Evolutionary conservation across 202 grass and related monocot species (phyloP).

Genomic region (Eragrostis tef): DNA sequence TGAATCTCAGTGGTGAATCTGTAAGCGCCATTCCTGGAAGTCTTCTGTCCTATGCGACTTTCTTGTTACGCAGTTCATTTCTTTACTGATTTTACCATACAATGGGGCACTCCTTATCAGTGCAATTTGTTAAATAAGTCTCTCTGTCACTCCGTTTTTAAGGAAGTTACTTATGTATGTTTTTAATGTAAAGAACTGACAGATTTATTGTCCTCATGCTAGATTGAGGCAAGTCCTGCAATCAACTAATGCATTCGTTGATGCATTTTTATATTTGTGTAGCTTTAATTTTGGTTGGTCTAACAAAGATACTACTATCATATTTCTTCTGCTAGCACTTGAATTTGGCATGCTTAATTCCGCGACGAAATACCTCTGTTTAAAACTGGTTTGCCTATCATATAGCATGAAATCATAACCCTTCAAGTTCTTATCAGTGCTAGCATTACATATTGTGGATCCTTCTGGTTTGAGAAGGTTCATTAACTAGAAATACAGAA

Average conservation of each 20-base stretch:
- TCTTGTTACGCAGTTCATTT: background rate
- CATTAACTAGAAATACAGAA: constrained; percentile 14
- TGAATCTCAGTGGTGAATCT: constrained; percentile 99
- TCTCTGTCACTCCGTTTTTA: background rate
- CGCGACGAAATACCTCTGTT: background rate
- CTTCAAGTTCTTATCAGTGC: constrained; percentile 26
- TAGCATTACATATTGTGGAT: constrained; percentile 18
- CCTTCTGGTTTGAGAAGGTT: constrained; percentile 1
- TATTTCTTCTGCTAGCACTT: constrained; percentile 23
- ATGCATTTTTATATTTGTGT: background rate
- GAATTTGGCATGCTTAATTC: constrained; percentile 25
- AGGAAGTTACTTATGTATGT: background rate
- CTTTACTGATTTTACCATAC: background rate
- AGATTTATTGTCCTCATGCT: background rate
- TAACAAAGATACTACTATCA: background rate
- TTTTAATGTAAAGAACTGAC: background rate
- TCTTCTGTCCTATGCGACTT: background rate
- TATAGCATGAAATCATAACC: background rate
- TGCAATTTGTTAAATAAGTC: background rate
- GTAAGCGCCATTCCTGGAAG: constrained; percentile 55
- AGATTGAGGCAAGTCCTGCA: background rate
- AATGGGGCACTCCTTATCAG: background rate
- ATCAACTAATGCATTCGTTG: background rate
- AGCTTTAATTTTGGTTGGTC: constrained; percentile 5
- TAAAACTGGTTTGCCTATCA: background rate